Conservation (phyloP, 2,329 filamentous ascomycete genomes). For the Neonectria neomacrospora region DNA sequence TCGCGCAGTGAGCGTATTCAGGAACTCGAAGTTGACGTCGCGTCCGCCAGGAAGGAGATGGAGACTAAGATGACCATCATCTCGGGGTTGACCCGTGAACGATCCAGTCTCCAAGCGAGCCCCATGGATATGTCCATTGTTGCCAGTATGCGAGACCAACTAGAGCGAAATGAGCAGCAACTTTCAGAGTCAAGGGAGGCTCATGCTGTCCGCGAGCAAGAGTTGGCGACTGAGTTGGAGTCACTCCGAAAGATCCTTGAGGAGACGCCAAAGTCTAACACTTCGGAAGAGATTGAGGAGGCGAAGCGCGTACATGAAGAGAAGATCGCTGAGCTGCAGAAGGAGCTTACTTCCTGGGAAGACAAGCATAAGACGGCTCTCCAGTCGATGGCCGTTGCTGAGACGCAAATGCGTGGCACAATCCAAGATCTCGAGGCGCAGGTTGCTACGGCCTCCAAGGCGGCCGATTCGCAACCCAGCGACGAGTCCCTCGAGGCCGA, state of each 20-base stretch:
- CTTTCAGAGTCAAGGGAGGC: constrained; percentile 78
- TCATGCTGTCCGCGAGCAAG: constrained; percentile 78
- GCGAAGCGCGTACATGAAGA: constrained; percentile 58
- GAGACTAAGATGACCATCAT: constrained; percentile 97
- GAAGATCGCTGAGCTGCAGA: constrained; percentile 73
- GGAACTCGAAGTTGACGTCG: constrained; percentile 85
- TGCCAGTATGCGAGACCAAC: constrained; percentile 85
- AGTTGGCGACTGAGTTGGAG: constrained; percentile 78
- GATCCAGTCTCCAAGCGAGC: constrained; percentile 85
- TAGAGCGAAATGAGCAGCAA: constrained; percentile 86
- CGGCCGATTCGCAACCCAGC: constrained; percentile 56
- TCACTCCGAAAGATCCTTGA: constrained; percentile 69
- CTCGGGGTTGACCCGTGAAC: constrained; percentile 89
- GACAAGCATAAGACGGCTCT: constrained; percentile 78
- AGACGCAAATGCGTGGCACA: constrained; percentile 76
- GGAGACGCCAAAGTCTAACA: constrained; percentile 42
- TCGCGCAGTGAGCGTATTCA: constrained; percentile 88
- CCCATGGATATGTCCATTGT: constrained; percentile 94
- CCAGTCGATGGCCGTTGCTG: constrained; percentile 75
- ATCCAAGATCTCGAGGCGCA: constrained; percentile 78
- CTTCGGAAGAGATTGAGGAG: constrained; percentile 46
- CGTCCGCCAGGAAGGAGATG: constrained; percentile 91
- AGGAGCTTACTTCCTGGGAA: constrained; percentile 80
- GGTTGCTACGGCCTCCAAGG: constrained; percentile 62
- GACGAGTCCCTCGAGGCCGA: constrained; percentile 56